Evolutionary conservation across 768 basidiomycete genomes (phyloP), one percentile per base, ranked within the genome.

Genomic region (Hortiboletus flavorubellus): DNA sequence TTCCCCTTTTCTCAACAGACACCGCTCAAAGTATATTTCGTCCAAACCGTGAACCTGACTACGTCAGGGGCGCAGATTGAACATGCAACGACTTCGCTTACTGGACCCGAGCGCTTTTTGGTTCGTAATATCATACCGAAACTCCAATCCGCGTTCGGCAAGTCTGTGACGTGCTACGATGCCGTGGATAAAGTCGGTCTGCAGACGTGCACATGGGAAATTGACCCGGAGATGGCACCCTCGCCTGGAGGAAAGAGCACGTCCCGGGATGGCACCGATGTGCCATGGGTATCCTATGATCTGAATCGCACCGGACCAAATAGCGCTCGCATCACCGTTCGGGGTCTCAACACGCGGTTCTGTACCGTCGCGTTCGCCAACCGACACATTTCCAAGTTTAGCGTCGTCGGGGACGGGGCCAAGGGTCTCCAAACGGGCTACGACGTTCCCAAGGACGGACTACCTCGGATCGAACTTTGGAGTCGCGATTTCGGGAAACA

Each of bases 1-100:
- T 83, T 84, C 71, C 89, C 89, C 0, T 91, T 92, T 73, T 79
- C 80, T 15, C 69, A 75, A 39, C 67, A 78, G 21, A 68, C 79
- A 5, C 89, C 88, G 0, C 71, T 91, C 63, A 90, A 89, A 59
- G 70, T 90, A 1, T 89, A 77, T 69, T 92, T 91, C 76, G 76
- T 77, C 46, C 90, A 91, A 64, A 74, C 65, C 2, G 72, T 89
- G 7, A 72, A 78, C 46, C 68, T 89, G 38, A 60, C 64, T 31
- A 53, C 69, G 8, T 63, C 64, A 3, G 59, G 65, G n/a, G 58
- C 56, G 12, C 49, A 55, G 31, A 58, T 62, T 7, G 64, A 69
- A n/a, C 71, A 67, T 12, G 72, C 73, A 0, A 71, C 70, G 1
- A 82, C 84, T 1, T 64, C 69, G 11, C 64, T 87, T 5, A 77